Percentiles rank a stretch among this genome's conserved stretches.
These are phyloP conservation scores for Cydonia oblonga DNA, from an alignment of 331 rosid genomes.

Conservation along the genomic window DNA sequence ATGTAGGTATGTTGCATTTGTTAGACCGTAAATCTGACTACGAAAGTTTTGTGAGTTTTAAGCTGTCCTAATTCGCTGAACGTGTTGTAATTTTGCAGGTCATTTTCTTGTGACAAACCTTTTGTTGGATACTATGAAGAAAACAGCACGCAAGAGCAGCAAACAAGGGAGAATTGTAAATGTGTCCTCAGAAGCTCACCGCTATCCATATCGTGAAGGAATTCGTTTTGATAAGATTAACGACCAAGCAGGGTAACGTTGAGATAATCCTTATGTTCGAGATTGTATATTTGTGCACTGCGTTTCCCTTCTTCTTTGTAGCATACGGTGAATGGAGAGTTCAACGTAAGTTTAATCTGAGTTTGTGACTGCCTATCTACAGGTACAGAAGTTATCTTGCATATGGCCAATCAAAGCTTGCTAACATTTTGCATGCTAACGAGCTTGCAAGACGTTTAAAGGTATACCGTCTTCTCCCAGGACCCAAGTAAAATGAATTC, in stretches of 20 bases:
- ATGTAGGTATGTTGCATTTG: slow-evolving; percentile 13
- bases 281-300: too few species aligned
- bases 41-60: too few species aligned
- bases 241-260: slow-evolving; percentile 47
- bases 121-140: slow-evolving; percentile 71
- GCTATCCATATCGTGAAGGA: slow-evolving; percentile 57
- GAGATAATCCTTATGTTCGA: background rate
- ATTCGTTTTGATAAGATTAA: slow-evolving; percentile 60
- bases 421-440: slow-evolving; percentile 43
- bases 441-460: slow-evolving; percentile 34
- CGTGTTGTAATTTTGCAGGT: slow-evolving; percentile 39
- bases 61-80: background rate
- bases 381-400: slow-evolving; percentile 34
- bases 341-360: too few species aligned
- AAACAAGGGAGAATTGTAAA: slow-evolving; percentile 81
- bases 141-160: slow-evolving; percentile 45
- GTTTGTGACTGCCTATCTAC: background rate
- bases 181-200: slow-evolving; percentile 73
- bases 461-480: slow-evolving; percentile 7
- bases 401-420: slow-evolving; percentile 47
- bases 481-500: background rate
- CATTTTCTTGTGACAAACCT: slow-evolving; percentile 84
- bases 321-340: too few species aligned
- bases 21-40: background rate
- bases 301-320: too few species aligned